phyloP scores from a whole-genome alignment of 169 alveolate species.

The Plasmodium billcollinsi region DNA sequence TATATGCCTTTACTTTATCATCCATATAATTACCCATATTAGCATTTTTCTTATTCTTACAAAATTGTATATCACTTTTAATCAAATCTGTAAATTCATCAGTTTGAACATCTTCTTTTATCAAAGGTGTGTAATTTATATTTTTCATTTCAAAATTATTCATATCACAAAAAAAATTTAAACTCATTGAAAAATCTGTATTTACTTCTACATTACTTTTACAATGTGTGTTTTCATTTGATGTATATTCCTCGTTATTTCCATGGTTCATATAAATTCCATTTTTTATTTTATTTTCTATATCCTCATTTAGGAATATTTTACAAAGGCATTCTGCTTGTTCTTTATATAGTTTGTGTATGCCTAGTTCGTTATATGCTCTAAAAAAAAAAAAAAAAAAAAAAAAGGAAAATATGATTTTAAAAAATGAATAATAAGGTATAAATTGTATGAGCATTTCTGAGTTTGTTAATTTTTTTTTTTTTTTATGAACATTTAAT shows the following conservation, averaged over 20 bases:
- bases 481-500: too few relatives aligned
- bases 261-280: not conserved
- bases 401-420: too few relatives aligned
- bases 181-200: not conserved
- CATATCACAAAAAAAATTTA: not conserved
- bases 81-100: too few relatives aligned
- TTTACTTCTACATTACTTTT: conserved; percentile 8
- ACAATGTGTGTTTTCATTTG: not conserved
- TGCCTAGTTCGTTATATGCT: conserved; percentile 14
- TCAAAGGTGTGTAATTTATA: not conserved
- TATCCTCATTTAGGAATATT: conserved; percentile 32
- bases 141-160: not conserved
- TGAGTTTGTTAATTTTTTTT: too few relatives aligned
- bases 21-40: too few relatives aligned
- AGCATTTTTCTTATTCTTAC: too few relatives aligned
- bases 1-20: too few relatives aligned
- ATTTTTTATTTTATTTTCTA: conserved; percentile 8
- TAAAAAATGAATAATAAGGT: not conserved
- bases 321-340: conserved; percentile 34
- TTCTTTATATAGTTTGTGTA: conserved; percentile 44
- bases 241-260: not conserved
- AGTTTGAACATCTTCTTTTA: too few relatives aligned
- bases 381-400: conserved; percentile 15
- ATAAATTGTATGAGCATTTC: too few relatives aligned
- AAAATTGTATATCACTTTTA: too few relatives aligned